Base-by-base conservation (phyloP, 768 basidiomycete species). In the Mycena albidolilacea region DNA sequence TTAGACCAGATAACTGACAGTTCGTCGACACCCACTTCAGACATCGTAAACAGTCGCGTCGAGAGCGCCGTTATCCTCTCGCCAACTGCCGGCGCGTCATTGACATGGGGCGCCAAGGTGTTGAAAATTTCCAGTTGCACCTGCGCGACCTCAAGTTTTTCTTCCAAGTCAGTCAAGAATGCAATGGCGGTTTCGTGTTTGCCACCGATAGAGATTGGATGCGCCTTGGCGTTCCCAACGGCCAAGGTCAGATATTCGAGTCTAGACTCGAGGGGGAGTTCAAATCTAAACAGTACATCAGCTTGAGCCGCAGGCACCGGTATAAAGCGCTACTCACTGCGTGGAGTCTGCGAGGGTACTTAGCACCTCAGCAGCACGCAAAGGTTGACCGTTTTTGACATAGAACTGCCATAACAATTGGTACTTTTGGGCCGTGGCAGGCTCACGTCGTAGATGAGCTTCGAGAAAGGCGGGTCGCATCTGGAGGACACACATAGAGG, bases 371-470 rank as follows among this genome's bases (percentile, higher is more conserved):
- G 98, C 97, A 3, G 98, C 97, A 55, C 94, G 89, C 58, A 97
- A 81, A 41, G 94, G 94, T 76, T 96, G 93, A 0, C 93, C 93
- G 76, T 95, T 93, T 77, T 97, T 95, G 64, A 97, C 96, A 79
- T 98, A 97, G 83, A 95, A 98, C 78, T 98, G 95, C 98, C 98
- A 99, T 3, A 99, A 85, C 1, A 99, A 84, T 77, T 99, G 95
- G 78, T 89, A 91, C 79, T 97, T 96, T 75, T 93, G 89, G 17
- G 94, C 91, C 0, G 92, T 93, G 1, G 88, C 83, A 21, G 96
- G 96, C 69, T 95, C 94, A 64, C 94, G 89, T 75, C 89, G 88
- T 38, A 99, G 90, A 82, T 97, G 95, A 6, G 92, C 90, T 81
- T 98, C 97, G 60, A 99, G 90, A 83, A 93, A 98, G 19, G 90